phyloP scores from a whole-genome alignment of 345 rosid species.

The Hypericum androsaemum region DNA sequence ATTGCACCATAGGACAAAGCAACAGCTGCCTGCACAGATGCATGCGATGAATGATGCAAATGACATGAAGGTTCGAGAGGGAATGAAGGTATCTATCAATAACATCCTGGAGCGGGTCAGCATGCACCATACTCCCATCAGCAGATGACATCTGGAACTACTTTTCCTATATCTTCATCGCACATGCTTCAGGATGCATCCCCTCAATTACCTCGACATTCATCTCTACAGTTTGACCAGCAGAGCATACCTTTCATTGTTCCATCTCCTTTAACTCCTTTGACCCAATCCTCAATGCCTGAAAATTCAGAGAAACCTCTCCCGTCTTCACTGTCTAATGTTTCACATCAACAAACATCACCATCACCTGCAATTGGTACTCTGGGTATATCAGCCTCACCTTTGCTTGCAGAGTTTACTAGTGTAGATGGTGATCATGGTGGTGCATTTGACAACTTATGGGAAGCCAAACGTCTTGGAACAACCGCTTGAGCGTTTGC shows the following conservation, averaged over 20 bases:
- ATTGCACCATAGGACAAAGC: constrained; percentile 27
- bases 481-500: constrained; percentile 79
- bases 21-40: constrained; percentile 46
- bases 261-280: constrained; percentile 78
- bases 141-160: constrained; percentile 55
- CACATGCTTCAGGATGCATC: constrained; percentile 66
- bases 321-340: constrained; percentile 45
- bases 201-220: constrained; percentile 63
- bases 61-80: constrained; percentile 60
- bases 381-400: constrained; percentile 94
- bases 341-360: constrained; percentile 49
- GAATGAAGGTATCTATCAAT: constrained; percentile 73
- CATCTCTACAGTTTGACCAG: constrained; percentile 92
- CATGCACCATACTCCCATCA: constrained; percentile 57
- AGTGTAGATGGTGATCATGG: constrained; percentile 57
- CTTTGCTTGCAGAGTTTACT: constrained; percentile 74
- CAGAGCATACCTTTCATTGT: constrained; percentile 46
- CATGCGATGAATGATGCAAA: constrained; percentile 65
- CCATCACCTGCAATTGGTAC: constrained; percentile 90
- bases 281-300: constrained; percentile 81
- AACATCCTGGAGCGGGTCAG: constrained; percentile 49
- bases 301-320: constrained; percentile 78
- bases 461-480: constrained; percentile 52
- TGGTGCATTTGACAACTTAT: constrained; percentile 38
- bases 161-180: constrained; percentile 66